Evolutionary conservation across 768 basidiomycete genomes (phyloP), one percentile per base, ranked within the genome.

Genomic region (Thelephora aurantiotincta): DNA sequence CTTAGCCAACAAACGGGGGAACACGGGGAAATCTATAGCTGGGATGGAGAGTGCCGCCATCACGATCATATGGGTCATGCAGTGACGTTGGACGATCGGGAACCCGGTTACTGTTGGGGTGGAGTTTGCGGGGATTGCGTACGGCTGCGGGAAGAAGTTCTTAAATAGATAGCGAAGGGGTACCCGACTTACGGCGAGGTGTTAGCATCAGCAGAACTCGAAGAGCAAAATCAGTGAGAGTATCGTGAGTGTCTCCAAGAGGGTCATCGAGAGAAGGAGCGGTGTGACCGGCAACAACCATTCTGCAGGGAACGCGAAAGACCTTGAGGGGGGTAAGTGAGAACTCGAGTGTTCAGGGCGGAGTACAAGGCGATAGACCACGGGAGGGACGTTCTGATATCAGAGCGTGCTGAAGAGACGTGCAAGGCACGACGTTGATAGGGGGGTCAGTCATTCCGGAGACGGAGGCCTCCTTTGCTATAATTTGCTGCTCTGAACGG

Each of bases 11-110:
- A 65, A 64, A 14, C 96, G 75, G 0, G 96, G 96, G 57, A 97
- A 99, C 20, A 93, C 75, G 0, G 77, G 79, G 56, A 99, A 99
- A 61, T 99, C 94, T 45, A 98, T 94, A 0, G 94, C 94, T 11
- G 98, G 77, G 51, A 99, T 98, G 18, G 81, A 82, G 37, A 94
- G 71, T 33, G 84, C 63, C 0, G 96, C 97, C 73, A 98, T 78
- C 16, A 96, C 67, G 74, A 98, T 82, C 92, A 97, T 93, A 58
- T 96, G 87, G 2, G 92, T 80, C 41, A 96, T 71, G 60, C 94
- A 98, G 82, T 76, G 77, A 57, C 9, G 33, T 33, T 5, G 36
- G 30, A 2, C 42, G 26, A 18, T 41, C 36, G 19, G 51, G 52
- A 38, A 54, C 48, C 44, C n/a, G n/a, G 44, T 18, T 33, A 37